A percentile compares a stretch with the other conserved stretches of the same genome.
These are phyloP conservation scores for Phaeosphaeria sp. DNA, from an alignment of 2,329 filamentous ascomycete species.

Conservation along the genomic window DNA sequence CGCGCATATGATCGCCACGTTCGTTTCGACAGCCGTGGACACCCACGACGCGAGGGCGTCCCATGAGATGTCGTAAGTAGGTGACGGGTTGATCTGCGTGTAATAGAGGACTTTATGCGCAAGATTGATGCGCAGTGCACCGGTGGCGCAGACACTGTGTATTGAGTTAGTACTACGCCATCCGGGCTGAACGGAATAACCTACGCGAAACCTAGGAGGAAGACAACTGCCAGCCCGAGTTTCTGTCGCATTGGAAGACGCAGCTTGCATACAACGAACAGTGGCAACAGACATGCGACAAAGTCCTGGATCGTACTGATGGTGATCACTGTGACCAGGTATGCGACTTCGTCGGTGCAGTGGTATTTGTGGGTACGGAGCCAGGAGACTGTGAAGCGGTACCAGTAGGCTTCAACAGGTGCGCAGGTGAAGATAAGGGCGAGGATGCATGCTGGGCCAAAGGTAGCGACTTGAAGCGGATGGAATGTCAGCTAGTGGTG, in stretches of 20 bases:
- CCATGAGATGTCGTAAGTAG: constrained; percentile 18
- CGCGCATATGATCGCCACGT: constrained; percentile 15
- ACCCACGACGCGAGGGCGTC: constrained; percentile 14
- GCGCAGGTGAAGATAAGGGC: constrained; percentile 18
- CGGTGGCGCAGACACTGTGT: constrained; percentile 12
- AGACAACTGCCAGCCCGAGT: constrained; percentile 12
- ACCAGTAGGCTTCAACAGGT: constrained; percentile 25
- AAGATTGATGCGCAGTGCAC: constrained; percentile 13
- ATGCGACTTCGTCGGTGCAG: constrained; percentile 16
- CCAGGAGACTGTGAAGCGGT: constrained; percentile 17
- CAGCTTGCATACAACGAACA: constrained; percentile 18
- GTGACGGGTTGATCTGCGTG: constrained; percentile 8
- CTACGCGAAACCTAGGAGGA: constrained; percentile 15
- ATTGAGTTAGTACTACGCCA: not conserved
- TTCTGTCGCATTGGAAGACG: constrained; percentile 20
- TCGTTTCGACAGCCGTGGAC: constrained; percentile 10
- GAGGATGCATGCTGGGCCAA: constrained; percentile 14
- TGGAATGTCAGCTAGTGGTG: not conserved
- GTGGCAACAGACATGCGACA: constrained; percentile 21
- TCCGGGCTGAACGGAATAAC: too few relatives aligned
- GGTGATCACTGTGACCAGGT: constrained; percentile 13
- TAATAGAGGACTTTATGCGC: constrained; percentile 12
- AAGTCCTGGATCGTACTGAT: constrained; percentile 21
- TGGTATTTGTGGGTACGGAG: constrained; percentile 14
- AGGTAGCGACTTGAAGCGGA: constrained; percentile 6